Evolutionary conservation across 1,284 basidiomycete species (phyloP).

Genomic region (Tremellales sp.): DNA sequence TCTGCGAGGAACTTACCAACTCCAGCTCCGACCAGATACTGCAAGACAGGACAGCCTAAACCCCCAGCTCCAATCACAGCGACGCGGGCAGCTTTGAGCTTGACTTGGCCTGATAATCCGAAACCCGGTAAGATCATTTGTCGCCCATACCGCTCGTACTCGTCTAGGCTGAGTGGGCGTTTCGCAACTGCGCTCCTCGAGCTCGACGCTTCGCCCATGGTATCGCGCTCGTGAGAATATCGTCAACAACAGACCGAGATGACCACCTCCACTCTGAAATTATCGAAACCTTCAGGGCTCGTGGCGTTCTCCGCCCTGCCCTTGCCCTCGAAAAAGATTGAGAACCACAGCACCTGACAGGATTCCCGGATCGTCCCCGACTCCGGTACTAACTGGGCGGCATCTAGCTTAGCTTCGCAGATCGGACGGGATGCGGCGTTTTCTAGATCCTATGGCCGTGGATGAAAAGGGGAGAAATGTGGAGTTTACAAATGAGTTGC

Average conservation of each 20-base stretch:
- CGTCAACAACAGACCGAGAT: background rate
- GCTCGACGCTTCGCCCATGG: background rate
- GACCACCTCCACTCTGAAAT: background rate
- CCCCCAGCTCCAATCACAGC: constrained; percentile 93
- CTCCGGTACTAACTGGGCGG: background rate
- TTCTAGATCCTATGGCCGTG: background rate
- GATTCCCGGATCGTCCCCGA: background rate
- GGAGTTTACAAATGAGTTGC: background rate
- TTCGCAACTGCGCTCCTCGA: too few relatives aligned
- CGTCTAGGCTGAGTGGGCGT: constrained; percentile 51
- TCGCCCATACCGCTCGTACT: constrained; percentile 88
- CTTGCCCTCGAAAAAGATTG: background rate
- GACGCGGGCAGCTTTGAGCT: constrained; percentile 68
- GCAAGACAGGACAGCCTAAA: constrained; percentile 89
- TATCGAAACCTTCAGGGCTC: background rate
- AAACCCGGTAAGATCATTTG: constrained; percentile 95
- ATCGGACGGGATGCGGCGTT: constrained; percentile 3
- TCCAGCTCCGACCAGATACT: constrained; percentile 88
- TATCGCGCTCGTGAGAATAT: too few relatives aligned
- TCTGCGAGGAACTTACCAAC: constrained; percentile 59
- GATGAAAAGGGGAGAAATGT: background rate
- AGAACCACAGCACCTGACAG: background rate
- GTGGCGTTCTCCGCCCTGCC: background rate
- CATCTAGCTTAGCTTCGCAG: constrained; percentile 1
- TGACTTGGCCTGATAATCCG: constrained; percentile 85